Evolutionary conservation across 768 basidiomycete genomes (phyloP).

Genomic region (Russula virescens): DNA sequence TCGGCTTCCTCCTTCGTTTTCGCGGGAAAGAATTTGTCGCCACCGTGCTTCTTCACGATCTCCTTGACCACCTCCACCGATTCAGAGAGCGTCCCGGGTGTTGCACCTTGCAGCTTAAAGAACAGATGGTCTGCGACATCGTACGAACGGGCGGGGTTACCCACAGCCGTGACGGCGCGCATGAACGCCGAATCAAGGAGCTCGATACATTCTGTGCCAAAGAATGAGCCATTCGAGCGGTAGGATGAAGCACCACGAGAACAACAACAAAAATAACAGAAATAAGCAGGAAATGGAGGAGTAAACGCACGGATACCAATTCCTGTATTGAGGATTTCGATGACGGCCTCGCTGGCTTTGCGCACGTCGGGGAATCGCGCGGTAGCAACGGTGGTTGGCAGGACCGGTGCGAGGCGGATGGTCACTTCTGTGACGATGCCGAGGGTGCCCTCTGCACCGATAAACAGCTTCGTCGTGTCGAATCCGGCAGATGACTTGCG

Average conservation of each 20-base stretch:
- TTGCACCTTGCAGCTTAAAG: slow-evolving; percentile 82
- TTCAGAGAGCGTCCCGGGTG: slow-evolving; percentile 51
- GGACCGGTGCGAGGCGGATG: slow-evolving; percentile 69
- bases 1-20: slow-evolving; percentile 57
- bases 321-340: slow-evolving; percentile 64
- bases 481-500: slow-evolving; percentile 87
- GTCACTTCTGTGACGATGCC: slow-evolving; percentile 92
- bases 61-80: slow-evolving; percentile 53
- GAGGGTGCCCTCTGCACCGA: slow-evolving; percentile 76
- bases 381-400: slow-evolving; percentile 79
- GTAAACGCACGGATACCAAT: slow-evolving; percentile 65
- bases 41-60: slow-evolving; percentile 60
- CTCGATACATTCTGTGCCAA: slow-evolving; percentile 68
- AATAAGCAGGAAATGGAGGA: neutral
- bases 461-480: slow-evolving; percentile 79
- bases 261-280: neutral
- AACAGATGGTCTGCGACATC: slow-evolving; percentile 56
- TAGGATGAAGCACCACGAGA: too few relatives aligned
- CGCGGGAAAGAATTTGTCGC: slow-evolving; percentile 61
- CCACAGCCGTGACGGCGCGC: slow-evolving; percentile 51
- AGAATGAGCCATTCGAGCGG: neutral
- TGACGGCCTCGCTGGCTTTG: slow-evolving; percentile 67
- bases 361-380: slow-evolving; percentile 76
- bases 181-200: slow-evolving; percentile 71
- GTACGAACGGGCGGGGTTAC: slow-evolving; percentile 33